These are phyloP conservation scores for Volvox carteri DNA, from an alignment of 163 green algal species.

Conservation along the genomic window DNA sequence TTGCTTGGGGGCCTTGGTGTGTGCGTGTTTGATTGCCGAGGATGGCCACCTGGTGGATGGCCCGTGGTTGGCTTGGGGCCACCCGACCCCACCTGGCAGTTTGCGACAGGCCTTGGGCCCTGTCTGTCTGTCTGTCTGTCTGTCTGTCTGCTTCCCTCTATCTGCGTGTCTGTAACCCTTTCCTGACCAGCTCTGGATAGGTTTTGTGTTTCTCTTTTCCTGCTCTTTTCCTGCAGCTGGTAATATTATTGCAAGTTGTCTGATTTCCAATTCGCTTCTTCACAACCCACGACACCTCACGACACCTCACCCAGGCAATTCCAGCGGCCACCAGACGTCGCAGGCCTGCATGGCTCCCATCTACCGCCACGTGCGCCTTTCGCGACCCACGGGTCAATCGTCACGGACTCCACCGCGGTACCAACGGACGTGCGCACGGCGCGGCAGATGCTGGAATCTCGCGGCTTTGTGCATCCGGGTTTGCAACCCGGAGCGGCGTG, in stretches of 20 bases:
- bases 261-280: no score
- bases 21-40: no score
- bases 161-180: not conserved
- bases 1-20: no score
- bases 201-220: not conserved
- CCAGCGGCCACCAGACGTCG: not conserved
- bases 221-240: not conserved
- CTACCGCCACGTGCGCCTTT: not conserved
- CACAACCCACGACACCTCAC: no score
- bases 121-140: no score
- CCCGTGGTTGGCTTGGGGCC: no score
- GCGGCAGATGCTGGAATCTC: not conserved
- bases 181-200: not conserved
- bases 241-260: no score
- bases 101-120: no score
- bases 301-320: not conserved
- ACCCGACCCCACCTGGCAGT: no score
- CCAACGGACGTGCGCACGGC: conserved; percentile 6
- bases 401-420: no score
- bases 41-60: no score
- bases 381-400: not conserved
- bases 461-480: conserved; percentile 22
- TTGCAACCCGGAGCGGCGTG: conserved; percentile 33
- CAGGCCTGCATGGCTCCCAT: not conserved
- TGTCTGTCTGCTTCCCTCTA: no score